Evolutionary conservation across 371 early-diverging fungal species (phyloP), one percentile per base, ranked within the genome.

Genomic region (Dinochytrium kinnereticum): DNA sequence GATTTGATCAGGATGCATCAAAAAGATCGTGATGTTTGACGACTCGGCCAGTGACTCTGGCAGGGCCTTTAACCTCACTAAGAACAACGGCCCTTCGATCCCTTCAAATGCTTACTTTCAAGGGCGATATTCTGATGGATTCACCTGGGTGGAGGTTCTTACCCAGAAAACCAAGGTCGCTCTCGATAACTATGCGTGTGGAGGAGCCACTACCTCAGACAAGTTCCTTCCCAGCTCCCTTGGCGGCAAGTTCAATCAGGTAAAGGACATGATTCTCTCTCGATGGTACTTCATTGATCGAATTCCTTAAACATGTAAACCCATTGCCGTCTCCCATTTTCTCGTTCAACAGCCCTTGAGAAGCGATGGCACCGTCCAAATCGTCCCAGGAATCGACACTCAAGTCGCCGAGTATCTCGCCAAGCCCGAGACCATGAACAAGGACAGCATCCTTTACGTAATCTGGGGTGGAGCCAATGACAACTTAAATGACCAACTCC

Each of bases 101-200:
- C 72, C 73, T 19, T 73, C 76, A 24, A 74, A 76, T 40, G 75
- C 79, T 0, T 87, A 84, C 78, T 89, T 74, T 61, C 64, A 83
- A 21, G 89, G 88, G 0, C 83, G 88, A n/a, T 86, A 73, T 59
- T 75, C 80, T 15, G 88, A 88, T 74, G 86, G 88, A 21, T 86
- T 86, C 50, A 81, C 86, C 36, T 90, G 88, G 88, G 50, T 82
- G 26, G 89, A 89, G 51, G 80, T 88, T 64, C 70, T 87, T 0
- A 79, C 85, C 21, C 69, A 81, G 28, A 44, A 79, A 13, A 73
- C 77, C 0, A 77, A 78, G 51, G 71, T 73, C 36, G 65, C 64
- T 0, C 73, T 89, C 31, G 71, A 70, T 15, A 86, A 90, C 70
- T 71, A 68, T n/a, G 89, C 87, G 0, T 76, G 81, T 53, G 85